These are phyloP conservation scores for Hyaloscypha variabilis DNA, from an alignment of 495 filamentous ascomycete species.

Conservation along the genomic window DNA sequence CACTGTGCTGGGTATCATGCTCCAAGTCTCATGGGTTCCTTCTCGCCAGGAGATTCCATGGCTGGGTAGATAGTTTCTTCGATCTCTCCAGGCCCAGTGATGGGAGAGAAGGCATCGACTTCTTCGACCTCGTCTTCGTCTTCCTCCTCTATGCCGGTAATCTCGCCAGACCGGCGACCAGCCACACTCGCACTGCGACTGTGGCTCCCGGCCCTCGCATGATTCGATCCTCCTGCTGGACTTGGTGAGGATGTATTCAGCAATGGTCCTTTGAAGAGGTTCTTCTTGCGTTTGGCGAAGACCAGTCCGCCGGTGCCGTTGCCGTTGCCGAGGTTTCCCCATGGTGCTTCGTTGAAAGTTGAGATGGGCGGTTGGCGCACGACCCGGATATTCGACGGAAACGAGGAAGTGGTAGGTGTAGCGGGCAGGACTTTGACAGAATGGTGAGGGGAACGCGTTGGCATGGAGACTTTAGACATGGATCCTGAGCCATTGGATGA, in stretches of 20 bases:
- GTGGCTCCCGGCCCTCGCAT: constrained; percentile 44
- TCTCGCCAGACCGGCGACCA: constrained; percentile 62
- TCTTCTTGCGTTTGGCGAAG: constrained; percentile 89
- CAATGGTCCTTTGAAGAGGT: constrained; percentile 87
- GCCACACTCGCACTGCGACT: constrained; percentile 56
- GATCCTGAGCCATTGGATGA: constrained; percentile 78
- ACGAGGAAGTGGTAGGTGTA: constrained; percentile 76
- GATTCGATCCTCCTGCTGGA: constrained; percentile 34
- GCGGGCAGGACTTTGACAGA: constrained; percentile 94
- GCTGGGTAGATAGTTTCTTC: constrained; percentile 25
- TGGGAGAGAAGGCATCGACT: constrained; percentile 36
- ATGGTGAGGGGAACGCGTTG: constrained; percentile 74
- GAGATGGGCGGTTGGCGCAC: constrained; percentile 61
- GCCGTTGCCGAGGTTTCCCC: constrained; percentile 32
- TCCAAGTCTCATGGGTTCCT: not conserved
- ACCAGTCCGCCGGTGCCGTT: constrained; percentile 61
- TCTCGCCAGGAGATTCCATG: constrained; percentile 17
- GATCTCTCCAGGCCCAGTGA: constrained; percentile 24
- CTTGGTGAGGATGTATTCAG: constrained; percentile 57
- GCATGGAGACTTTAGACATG: constrained; percentile 65
- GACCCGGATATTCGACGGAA: constrained; percentile 86
- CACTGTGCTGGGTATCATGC: not conserved
- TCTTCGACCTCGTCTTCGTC: constrained; percentile 75
- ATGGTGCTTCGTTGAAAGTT: constrained; percentile 55
- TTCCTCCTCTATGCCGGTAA: constrained; percentile 74